A percentile compares a stretch with the other conserved stretches of the same genome.
Evolutionary conservation across 1,139 yeast genomes (phyloP).

Genomic region (Yamadazyma pseudoaaseri): DNA sequence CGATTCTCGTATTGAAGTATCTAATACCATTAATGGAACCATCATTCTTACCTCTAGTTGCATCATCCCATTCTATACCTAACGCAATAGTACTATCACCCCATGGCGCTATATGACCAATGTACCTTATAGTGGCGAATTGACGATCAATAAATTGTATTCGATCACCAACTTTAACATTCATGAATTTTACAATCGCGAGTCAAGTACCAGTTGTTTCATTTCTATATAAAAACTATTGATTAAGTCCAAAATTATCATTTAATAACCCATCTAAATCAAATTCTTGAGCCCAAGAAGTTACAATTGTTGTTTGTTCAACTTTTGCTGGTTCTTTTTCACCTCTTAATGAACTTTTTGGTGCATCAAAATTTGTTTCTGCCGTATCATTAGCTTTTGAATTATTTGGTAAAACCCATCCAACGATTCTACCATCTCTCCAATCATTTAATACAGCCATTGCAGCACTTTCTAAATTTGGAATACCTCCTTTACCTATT

Average conservation of each 20-base stretch:
- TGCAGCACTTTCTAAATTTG: constrained; percentile 86
- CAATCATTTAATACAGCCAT: constrained; percentile 84
- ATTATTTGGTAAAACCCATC: constrained; percentile 86
- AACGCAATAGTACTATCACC: constrained; percentile 46
- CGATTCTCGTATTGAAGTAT: constrained; percentile 48
- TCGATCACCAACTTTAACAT: constrained; percentile 27
- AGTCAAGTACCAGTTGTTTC: not conserved
- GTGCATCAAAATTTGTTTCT: constrained; percentile 29
- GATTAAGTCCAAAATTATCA: constrained; percentile 12
- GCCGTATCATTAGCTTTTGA: constrained; percentile 36
- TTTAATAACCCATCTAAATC: constrained; percentile 80
- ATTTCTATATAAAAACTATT: constrained; percentile 1
- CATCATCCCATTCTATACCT: constrained; percentile 89
- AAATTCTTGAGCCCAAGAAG: constrained; percentile 92
- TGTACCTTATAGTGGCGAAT: constrained; percentile 60
- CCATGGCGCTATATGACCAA: constrained; percentile 67
- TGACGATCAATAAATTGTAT: constrained; percentile 41
- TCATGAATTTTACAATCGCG: too few relatives aligned
- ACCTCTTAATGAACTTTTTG: constrained; percentile 44
- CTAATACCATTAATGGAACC: constrained; percentile 63
- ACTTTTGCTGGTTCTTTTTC: constrained; percentile 51
- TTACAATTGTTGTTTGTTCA: constrained; percentile 80
- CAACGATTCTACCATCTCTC: constrained; percentile 93
- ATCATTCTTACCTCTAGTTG: constrained; percentile 69
- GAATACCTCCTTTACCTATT: constrained; percentile 89